These are phyloP conservation scores for Lachnellula suecica DNA, from an alignment of 2,329 filamentous ascomycete species.

Conservation along the genomic window DNA sequence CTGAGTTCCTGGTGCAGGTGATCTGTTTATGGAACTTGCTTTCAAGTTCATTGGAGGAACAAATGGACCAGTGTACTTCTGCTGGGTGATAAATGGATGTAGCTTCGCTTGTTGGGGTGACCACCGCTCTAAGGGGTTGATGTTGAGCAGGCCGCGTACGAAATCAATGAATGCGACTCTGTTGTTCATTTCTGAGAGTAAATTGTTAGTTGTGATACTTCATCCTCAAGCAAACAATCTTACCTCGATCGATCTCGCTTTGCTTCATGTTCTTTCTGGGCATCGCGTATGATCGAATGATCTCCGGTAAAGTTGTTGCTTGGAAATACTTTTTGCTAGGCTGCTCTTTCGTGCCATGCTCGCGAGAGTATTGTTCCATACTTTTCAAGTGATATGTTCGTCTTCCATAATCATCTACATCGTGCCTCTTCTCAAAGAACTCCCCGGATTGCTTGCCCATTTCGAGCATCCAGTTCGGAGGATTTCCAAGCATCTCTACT, in stretches of 20 bases:
- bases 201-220: conserved; percentile 11
- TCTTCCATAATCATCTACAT: conserved; percentile 86
- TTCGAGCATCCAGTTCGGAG: conserved; percentile 98
- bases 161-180: conserved; percentile 97
- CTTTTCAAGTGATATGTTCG: conserved; percentile 90
- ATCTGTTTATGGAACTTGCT: conserved; percentile 78
- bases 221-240: conserved; percentile 31
- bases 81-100: conserved; percentile 97
- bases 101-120: conserved; percentile 96
- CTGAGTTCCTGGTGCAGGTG: conserved; percentile 88
- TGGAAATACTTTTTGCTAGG: conserved; percentile 99
- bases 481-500: conserved; percentile 95
- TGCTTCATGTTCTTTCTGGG: conserved; percentile 99
- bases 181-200: conserved; percentile 95
- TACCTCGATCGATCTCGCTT: conserved; percentile 93
- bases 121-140: conserved; percentile 96
- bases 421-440: conserved; percentile 87
- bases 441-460: conserved; percentile 97
- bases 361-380: conserved; percentile 96
- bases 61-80: conserved; percentile 95
- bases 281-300: conserved; percentile 98
- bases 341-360: conserved; percentile 95
- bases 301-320: conserved; percentile 89
- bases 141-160: conserved; percentile 86
- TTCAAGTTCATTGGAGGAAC: conserved; percentile 97